Base-by-base conservation (phyloP, 1,284 basidiomycete species). In the Trichosporon sp. region DNA sequence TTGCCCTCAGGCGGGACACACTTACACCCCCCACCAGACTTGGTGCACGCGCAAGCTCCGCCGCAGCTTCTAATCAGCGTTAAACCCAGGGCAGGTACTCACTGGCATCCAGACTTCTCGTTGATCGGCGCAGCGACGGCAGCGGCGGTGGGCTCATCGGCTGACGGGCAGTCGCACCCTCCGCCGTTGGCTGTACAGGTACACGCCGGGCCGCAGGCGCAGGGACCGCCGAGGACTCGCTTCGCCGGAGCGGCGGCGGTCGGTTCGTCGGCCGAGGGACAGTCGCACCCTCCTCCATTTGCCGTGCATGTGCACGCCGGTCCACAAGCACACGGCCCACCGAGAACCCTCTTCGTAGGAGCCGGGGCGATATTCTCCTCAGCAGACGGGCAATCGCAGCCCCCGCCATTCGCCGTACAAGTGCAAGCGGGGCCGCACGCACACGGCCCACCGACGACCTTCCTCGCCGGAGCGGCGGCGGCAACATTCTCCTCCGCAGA, bases 1-100 rank as follows among this genome's bases (percentile, higher is more conserved):
- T 61, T 68, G 68, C 7, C 69, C 23, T 7, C 4, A 11, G 44
- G 10, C 46, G 16, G 69, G 57, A 57, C 11, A n/a, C 59, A 60
- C 32, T 36, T 36, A 46, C 59, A 60, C 11, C 8, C 5, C 21
- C 60, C 52, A 9, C 60, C 60, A 13, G 36, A 36, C 29, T 37
- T 19, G 60, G 40, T 44, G 40, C 60, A 62, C 14, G 56, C 23
- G 37, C 56, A 57, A 4, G 37, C 16, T 19, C 29, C 29, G 32
- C 32, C 34, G 60, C 52, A 54, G 52, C 52, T 54, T 44, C 23
- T 31, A n/a, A n/a, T 27, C 31, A 27, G 52, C 31, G 23, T 14
- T 13, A 54, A 29, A 29, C 23, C 19, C 16, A 19, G 11, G 31
- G 16, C 37, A 19, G 40, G 40, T 10, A 44, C 40, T 44, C 19